A percentile compares a stretch with the other conserved stretches of the same genome.
These are phyloP conservation scores for Leccinum fallax DNA, from an alignment of 1,284 basidiomycete genomes.

Conservation along the genomic window DNA sequence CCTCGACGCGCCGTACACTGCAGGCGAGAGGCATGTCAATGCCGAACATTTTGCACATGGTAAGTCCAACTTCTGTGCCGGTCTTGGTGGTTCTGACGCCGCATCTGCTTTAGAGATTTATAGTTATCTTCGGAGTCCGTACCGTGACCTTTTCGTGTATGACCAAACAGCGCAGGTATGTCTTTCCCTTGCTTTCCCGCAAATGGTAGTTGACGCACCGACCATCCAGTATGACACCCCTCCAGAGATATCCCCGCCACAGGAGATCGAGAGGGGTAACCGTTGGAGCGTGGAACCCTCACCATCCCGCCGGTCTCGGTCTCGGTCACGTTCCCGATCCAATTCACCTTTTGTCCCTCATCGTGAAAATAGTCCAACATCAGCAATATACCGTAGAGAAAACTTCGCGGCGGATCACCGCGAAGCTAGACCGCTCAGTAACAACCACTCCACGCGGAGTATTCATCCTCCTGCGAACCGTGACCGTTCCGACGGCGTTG, in stretches of 20 bases:
- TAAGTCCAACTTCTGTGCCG: constrained; percentile 37
- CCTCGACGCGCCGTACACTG: constrained; percentile 58
- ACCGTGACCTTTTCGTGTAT: constrained; percentile 76
- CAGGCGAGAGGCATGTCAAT: constrained; percentile 59
- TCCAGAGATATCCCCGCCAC: constrained; percentile 37
- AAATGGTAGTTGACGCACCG: constrained; percentile 4
- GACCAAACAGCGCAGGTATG: constrained; percentile 81
- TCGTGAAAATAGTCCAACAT: constrained; percentile 3
- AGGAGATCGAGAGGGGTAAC: constrained; percentile 34
- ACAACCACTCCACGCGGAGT: constrained; percentile 4
- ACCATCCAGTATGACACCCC: constrained; percentile 56
- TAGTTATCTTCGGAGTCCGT: constrained; percentile 83
- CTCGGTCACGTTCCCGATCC: constrained; percentile 30
- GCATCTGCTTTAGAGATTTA: constrained; percentile 66
- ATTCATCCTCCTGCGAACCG: constrained; percentile 1
- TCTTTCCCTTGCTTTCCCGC: constrained; percentile 10
- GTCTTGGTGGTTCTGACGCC: constrained; percentile 6
- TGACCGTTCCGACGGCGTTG: background rate
- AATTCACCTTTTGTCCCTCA: constrained; percentile 13
- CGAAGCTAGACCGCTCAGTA: constrained; percentile 3
- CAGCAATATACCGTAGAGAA: constrained; percentile 1
- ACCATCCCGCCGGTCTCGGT: background rate
- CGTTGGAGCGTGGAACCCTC: constrained; percentile 41
- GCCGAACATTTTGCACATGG: constrained; percentile 92
- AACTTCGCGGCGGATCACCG: constrained; percentile 8